phyloP scores from a whole-genome alignment of 1,284 basidiomycete species.

The Cryptococcus sp. region DNA sequence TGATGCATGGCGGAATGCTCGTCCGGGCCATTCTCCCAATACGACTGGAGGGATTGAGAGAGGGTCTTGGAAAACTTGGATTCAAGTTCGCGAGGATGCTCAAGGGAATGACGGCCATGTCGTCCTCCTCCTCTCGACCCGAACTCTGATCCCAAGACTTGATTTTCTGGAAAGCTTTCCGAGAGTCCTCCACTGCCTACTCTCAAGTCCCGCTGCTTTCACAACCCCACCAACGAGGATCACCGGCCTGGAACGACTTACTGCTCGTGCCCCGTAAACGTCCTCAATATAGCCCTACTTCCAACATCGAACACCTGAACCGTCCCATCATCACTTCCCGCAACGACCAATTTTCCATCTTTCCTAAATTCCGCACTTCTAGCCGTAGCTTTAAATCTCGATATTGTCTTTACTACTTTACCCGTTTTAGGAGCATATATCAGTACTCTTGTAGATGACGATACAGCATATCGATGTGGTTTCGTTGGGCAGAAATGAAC shows the following conservation, averaged over 20 bases:
- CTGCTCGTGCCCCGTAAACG: conserved; percentile 87
- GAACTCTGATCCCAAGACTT: too few species aligned
- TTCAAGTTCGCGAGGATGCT: too few species aligned
- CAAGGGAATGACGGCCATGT: too few species aligned
- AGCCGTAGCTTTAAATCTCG: conserved; percentile 93
- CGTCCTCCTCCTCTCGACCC: too few species aligned
- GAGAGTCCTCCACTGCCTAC: too few species aligned
- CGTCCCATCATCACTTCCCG: conserved; percentile 88
- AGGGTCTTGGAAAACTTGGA: too few species aligned
- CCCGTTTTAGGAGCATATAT: conserved; percentile 94
- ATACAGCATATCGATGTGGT: conserved; percentile 92
- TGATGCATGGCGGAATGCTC: too few species aligned
- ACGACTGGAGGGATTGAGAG: too few species aligned
- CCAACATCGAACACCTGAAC: conserved; percentile 97
- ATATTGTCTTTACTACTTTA: conserved; percentile 92
- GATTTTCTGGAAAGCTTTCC: too few species aligned
- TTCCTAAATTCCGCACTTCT: conserved; percentile 78
- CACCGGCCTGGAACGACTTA: conserved; percentile 27
- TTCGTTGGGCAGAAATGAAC: conserved; percentile 80
- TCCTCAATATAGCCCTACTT: conserved; percentile 87
- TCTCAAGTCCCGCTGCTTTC: too few species aligned
- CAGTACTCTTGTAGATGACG: conserved; percentile 87
- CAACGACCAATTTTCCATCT: conserved; percentile 92
- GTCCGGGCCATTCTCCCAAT: too few species aligned
- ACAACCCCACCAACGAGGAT: too few species aligned